Evolutionary conservation across 805 yeast genomes (phyloP).

Genomic region (Sungouiozyma ichnusensis): DNA sequence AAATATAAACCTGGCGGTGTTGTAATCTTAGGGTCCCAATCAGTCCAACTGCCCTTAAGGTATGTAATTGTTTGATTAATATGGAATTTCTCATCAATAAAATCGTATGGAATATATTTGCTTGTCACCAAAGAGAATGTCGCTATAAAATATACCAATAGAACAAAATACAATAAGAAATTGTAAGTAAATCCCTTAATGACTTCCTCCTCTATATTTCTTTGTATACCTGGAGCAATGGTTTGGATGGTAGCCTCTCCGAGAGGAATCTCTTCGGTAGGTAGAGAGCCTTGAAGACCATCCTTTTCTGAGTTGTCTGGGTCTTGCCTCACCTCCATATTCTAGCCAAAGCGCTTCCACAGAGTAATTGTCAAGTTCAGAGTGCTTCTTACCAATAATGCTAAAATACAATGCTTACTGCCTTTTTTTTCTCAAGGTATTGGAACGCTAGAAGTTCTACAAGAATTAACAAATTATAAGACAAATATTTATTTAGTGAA

Average conservation of each 20-base stretch:
- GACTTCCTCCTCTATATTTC: conserved; percentile 24
- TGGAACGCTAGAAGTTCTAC: no score
- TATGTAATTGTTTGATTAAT: conserved; percentile 66
- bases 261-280: neutral
- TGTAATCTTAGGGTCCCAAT: conserved; percentile 85
- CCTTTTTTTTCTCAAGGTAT: no score
- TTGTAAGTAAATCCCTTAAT: conserved; percentile 25
- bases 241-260: conserved; percentile 9
- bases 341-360: no score
- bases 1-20: conserved; percentile 91
- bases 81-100: conserved; percentile 71
- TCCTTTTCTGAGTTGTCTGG: neutral
- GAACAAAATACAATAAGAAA: conserved; percentile 26
- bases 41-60: conserved; percentile 45
- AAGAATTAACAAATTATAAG: no score
- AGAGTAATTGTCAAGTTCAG: no score
- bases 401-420: no score
- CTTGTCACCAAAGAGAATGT: conserved; percentile 24
- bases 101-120: conserved; percentile 24
- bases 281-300: neutral
- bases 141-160: conserved; percentile 17
- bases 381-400: no score
- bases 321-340: neutral
- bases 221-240: conserved; percentile 20
- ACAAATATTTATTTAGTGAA: no score